phyloP scores from a whole-genome alignment of 2,329 filamentous ascomycete genomes.

The Neopestalotiopsis clavispora region DNA sequence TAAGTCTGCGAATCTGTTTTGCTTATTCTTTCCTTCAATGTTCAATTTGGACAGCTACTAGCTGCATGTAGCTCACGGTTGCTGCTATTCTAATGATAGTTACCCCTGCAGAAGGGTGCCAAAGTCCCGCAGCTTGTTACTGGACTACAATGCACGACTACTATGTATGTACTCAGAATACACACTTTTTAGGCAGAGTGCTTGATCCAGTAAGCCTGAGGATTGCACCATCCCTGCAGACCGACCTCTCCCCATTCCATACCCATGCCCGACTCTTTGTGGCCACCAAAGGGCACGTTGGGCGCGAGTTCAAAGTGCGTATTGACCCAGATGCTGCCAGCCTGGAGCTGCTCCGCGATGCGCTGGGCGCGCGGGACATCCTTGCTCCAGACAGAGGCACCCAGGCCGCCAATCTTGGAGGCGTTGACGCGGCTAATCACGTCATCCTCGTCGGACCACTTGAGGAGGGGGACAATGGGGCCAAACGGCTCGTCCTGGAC shows the following conservation, averaged over 20 bases:
- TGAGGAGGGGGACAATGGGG: slow-evolving; percentile 51
- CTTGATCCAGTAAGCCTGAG: slow-evolving; percentile 16
- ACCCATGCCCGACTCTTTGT: slow-evolving; percentile 40
- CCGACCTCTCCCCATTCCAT: slow-evolving; percentile 21
- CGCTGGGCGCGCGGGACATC: slow-evolving; percentile 52
- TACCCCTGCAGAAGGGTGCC: too few species aligned
- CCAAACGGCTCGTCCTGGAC: slow-evolving; percentile 60
- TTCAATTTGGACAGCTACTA: too few species aligned
- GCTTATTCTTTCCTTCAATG: too few species aligned
- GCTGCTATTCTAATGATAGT: too few species aligned
- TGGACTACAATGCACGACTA: too few species aligned
- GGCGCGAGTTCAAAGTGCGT: slow-evolving; percentile 43
- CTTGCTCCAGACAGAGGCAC: slow-evolving; percentile 56
- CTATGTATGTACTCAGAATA: too few species aligned
- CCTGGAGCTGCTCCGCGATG: slow-evolving; percentile 52
- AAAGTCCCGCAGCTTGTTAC: too few species aligned
- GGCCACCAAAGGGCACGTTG: slow-evolving; percentile 50
- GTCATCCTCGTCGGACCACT: slow-evolving; percentile 50
- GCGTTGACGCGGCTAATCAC: slow-evolving; percentile 53
- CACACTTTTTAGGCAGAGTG: not conserved
- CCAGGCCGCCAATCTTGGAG: slow-evolving; percentile 53
- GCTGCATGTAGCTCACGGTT: too few species aligned
- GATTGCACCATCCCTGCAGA: slow-evolving; percentile 21
- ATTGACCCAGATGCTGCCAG: slow-evolving; percentile 62
- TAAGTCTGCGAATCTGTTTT: too few species aligned